These are phyloP conservation scores for Boletus bicolor DNA, from an alignment of 768 basidiomycete genomes.

Conservation along the genomic window DNA sequence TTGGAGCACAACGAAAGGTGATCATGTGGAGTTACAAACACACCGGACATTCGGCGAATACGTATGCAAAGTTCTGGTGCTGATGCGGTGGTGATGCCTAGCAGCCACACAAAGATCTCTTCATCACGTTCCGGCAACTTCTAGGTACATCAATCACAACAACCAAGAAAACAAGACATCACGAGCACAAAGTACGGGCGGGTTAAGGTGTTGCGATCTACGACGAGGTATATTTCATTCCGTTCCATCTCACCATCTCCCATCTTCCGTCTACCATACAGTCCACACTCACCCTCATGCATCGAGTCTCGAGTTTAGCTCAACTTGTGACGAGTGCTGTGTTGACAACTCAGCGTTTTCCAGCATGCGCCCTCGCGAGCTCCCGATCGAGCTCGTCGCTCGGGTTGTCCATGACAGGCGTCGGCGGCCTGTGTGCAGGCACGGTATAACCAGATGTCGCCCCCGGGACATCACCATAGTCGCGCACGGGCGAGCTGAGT, in stretches of 20 bases:
- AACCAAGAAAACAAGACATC: background rate
- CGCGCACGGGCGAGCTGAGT: conserved; percentile 69
- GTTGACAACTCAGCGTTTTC: conserved; percentile 21
- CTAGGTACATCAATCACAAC: background rate
- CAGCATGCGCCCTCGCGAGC: conserved; percentile 68
- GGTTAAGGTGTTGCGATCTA: background rate
- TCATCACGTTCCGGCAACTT: background rate
- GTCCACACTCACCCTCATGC: background rate
- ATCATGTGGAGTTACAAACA: too few relatives aligned
- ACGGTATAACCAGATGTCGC: conserved; percentile 68
- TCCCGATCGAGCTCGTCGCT: conserved; percentile 82
- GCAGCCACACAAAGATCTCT: too few relatives aligned
- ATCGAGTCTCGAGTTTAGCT: background rate
- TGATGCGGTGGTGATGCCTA: too few relatives aligned
- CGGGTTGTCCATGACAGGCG: conserved; percentile 80
- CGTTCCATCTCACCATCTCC: background rate
- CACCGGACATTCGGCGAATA: too few relatives aligned
- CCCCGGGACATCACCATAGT: conserved; percentile 55
- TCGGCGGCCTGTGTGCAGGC: conserved; percentile 45
- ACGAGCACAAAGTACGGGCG: background rate
- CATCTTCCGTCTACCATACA: background rate
- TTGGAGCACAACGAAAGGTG: too few relatives aligned
- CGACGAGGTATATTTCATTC: background rate
- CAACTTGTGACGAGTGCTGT: too few relatives aligned
- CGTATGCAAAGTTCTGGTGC: too few relatives aligned